phyloP scores from a whole-genome alignment of 768 basidiomycete species.

The Leccinum barrowsii region DNA sequence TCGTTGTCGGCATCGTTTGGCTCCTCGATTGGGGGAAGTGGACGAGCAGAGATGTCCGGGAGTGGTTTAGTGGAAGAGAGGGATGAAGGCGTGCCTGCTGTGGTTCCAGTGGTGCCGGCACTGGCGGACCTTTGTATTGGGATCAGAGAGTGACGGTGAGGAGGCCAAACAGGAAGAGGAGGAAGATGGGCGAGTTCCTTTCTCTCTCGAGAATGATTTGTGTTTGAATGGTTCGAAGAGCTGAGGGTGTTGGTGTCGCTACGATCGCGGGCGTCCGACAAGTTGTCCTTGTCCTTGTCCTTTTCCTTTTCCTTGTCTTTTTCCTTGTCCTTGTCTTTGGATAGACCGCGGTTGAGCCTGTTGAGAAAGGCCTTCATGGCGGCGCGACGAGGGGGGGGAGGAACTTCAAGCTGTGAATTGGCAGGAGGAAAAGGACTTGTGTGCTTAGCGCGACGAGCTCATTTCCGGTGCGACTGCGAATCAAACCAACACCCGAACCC shows the following conservation, averaged over 20 bases:
- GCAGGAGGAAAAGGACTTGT: neutral
- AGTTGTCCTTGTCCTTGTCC: conserved; percentile 20
- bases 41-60: conserved; percentile 56
- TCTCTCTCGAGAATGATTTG: conserved; percentile 47
- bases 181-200: conserved; percentile 48
- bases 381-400: neutral
- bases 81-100: conserved; percentile 41
- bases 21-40: conserved; percentile 47
- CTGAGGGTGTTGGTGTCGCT: conserved; percentile 33
- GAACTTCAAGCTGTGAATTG: neutral
- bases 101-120: conserved; percentile 33
- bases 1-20: conserved; percentile 34
- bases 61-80: conserved; percentile 63
- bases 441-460: conserved; percentile 17
- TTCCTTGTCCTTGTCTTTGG: conserved; percentile 34
- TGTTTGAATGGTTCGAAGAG: conserved; percentile 26
- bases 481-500: conserved; percentile 1
- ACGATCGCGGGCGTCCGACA: conserved; percentile 22
- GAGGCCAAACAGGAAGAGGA: conserved; percentile 69
- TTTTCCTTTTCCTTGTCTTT: conserved; percentile 15
- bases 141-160: conserved; percentile 30
- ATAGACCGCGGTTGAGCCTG: conserved; percentile 63
- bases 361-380: conserved; percentile 83
- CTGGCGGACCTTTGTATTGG: conserved; percentile 30
- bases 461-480: conserved; percentile 19